Evolutionary conservation across 805 yeast genomes (phyloP), one percentile per base, ranked within the genome.

Genomic region (Yarrowia sp.): DNA sequence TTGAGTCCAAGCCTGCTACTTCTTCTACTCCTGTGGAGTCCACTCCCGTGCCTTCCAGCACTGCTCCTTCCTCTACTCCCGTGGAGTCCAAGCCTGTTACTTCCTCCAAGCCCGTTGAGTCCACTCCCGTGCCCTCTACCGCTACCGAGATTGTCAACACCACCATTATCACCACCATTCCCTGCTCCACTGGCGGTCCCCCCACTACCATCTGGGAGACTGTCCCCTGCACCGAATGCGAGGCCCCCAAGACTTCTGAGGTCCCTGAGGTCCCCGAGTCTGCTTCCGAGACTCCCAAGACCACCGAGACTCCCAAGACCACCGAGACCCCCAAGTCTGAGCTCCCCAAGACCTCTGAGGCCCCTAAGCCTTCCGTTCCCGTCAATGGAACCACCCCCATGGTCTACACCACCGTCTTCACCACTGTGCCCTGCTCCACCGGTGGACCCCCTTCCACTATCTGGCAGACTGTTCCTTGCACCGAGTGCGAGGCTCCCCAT

Each of bases 371-470:
- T 12, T 26, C 50, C 12, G n/a, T 15, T 11, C 40, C 49, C 50
- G 40, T 41, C 41, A 42, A 42, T 12, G 45, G 38, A 32, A 58
- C 64, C 8, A 58, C 48, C 35, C 42, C 50, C 26, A 52, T 58
- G 49, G 5, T 43, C 26, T 43, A 43, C 42, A 58, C 65, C 35
- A 58, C 65, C 9, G 65, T 43, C 7, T 36, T 58, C 52, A 43
- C 65, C 32, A 58, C 65, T 14, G 40, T 58, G 35, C 65, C 65
- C 14, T 58, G 65, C 65, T n/a, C 52, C 32, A 58, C 65, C 8
- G 65, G 65, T 19, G 65, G 65, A 3, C 52, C 65, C 11, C 65
- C 65, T 16, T 58, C 65, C n/a, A 58, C 65, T 12, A 42, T 58
- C 14, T 43, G 50, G 50, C 15, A 43, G 42, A 58, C 65, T 43